Base-by-base conservation (phyloP, 352 stramenopile genomes). In the Aphanomyces stellatus region DNA sequence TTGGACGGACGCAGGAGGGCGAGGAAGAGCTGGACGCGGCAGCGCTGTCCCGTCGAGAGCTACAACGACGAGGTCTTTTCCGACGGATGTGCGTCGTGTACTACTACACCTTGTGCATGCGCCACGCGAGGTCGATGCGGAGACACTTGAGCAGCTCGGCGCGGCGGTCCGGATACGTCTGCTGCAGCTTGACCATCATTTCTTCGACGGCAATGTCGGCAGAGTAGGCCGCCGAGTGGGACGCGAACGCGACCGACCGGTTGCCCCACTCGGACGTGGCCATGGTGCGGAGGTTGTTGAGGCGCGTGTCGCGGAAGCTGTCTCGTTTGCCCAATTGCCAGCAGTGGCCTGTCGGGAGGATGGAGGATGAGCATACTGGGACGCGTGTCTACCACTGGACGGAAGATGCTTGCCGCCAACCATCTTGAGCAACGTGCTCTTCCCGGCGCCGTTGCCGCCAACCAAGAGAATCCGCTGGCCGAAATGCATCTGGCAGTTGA, bases 111-210 rank as follows among this genome's bases (percentile, higher is more conserved):
- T 68, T 82, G 69, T 91, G 82, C n/a, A 93, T 77, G 11, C 88
- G 85, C 87, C 87, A 95, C 55, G 97, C 83, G 0, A 93, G 88
- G 80, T 99, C 85, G 61, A 99, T 98, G 19, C 95, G 93, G 59
- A 99, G 84, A 70, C 99, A 82, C 31, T 97, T 77, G 6, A 98
- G 78, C 51, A 99, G 72, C 53, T 97, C 80, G 46, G 98, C 82
- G 1, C 96, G 87, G n/a, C 97, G 79, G 74, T 98, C 95, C 0
- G 95, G 93, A 74, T 96, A 97, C 34, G 84, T 77, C n/a, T 83
- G 72, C 75, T 99, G 96, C 37, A 98, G 62, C 70, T 96, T 90
- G 62, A 91, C 82, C 95, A 99, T 99, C 95, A 99, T 99, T 69
- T 97, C 88, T 19, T 87, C 81, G 30, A 99, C 95, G 3, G 89